Conservation (phyloP, 192 early-diverging fungal genomes). For the Lobulomyces angularis region DNA sequence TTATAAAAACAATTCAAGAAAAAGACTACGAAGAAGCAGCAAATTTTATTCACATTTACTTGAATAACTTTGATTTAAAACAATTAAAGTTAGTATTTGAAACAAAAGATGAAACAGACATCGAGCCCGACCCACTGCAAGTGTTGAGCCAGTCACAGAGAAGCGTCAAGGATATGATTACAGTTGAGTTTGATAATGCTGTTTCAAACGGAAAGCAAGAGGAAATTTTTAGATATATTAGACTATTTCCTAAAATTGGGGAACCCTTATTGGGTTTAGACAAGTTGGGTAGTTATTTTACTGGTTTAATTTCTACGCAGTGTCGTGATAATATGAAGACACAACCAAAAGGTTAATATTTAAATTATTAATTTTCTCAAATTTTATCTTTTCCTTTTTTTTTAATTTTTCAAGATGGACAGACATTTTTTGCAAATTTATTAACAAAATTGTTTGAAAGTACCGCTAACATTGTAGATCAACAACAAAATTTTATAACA, state of each 20-base stretch:
- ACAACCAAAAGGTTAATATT: slow-evolving; percentile 16
- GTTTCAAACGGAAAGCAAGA: slow-evolving; percentile 53
- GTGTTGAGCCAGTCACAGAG: slow-evolving; percentile 46
- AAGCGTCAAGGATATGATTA: slow-evolving; percentile 56
- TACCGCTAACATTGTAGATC: slow-evolving; percentile 75
- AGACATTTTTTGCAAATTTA: slow-evolving; percentile 61
- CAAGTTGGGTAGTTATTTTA: slow-evolving; percentile 75
- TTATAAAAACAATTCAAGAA: slow-evolving; percentile 16
- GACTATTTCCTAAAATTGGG: slow-evolving; percentile 79
- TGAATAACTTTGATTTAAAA: too few species aligned
- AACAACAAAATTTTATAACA: slow-evolving; percentile 74
- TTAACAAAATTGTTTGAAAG: slow-evolving; percentile 82
- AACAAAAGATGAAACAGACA: background rate
- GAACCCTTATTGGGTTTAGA: slow-evolving; percentile 76
- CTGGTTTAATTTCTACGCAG: slow-evolving; percentile 60
- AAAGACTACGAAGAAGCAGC: slow-evolving; percentile 48
- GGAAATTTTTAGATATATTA: slow-evolving; percentile 74
- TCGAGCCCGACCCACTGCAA: slow-evolving; percentile 19
- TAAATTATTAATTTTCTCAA: background rate
- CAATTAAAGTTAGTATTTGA: too few species aligned
- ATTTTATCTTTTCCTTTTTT: slow-evolving; percentile 1
- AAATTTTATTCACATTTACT: too few species aligned
- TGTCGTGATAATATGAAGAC: slow-evolving; percentile 52
- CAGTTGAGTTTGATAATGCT: slow-evolving; percentile 69
- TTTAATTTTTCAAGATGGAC: slow-evolving; percentile 23